phyloP scores from a whole-genome alignment of 371 early-diverging fungal species.

The Blakeslea trispora region DNA sequence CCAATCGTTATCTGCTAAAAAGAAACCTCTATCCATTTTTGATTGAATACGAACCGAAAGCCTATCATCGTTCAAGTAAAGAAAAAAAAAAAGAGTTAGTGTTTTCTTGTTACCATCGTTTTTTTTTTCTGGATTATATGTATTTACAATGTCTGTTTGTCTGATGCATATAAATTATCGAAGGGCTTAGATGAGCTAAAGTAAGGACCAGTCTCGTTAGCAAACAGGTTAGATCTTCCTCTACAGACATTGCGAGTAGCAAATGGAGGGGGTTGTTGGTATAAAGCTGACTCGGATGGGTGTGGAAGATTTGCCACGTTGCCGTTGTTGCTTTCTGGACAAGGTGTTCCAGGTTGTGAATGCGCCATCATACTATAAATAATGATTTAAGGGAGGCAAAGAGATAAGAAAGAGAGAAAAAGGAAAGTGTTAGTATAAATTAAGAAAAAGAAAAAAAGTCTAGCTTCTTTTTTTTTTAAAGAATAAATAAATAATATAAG shows the following conservation, averaged over 20 bases:
- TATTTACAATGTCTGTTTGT: slow-evolving; percentile 49
- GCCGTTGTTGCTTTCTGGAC: slow-evolving; percentile 15
- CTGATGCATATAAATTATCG: slow-evolving; percentile 54
- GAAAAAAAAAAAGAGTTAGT: too few relatives aligned
- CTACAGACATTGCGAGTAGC: slow-evolving; percentile 12
- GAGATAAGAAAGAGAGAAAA: not conserved
- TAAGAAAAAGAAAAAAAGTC: slow-evolving; percentile 6
- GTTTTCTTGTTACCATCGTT: too few relatives aligned
- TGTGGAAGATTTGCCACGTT: not conserved
- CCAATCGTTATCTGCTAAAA: slow-evolving; percentile 75
- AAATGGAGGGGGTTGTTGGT: slow-evolving; percentile 14
- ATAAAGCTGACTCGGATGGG: slow-evolving; percentile 4
- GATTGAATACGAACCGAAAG: slow-evolving; percentile 50
- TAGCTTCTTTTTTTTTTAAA: not conserved
- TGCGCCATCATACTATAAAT: slow-evolving; percentile 25
- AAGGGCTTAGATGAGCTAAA: slow-evolving; percentile 46
- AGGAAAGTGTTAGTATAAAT: not conserved
- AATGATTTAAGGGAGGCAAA: not conserved
- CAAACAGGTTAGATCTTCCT: slow-evolving; percentile 23
- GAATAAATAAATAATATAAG: slow-evolving; percentile 1
- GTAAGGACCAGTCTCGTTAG: slow-evolving; percentile 25
- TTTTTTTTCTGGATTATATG: too few relatives aligned
- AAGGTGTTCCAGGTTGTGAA: slow-evolving; percentile 36
- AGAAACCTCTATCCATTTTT: slow-evolving; percentile 75
- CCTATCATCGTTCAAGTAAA: too few relatives aligned